Base-by-base conservation (phyloP, 139 green algal species). In the Parachlorella kessleri region DNA sequence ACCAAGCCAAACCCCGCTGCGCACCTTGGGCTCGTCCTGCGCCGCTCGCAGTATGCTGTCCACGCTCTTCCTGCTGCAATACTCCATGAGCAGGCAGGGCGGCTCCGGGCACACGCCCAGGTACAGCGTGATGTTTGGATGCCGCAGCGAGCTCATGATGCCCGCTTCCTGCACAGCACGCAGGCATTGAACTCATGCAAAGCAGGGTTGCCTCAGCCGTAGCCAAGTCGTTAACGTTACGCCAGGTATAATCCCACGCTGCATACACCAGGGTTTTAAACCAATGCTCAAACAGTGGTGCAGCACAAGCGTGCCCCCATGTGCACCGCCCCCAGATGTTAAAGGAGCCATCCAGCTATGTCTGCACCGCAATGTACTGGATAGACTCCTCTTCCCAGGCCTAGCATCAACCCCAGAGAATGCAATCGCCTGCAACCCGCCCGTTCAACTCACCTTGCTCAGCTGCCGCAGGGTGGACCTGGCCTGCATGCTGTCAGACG, bases 21-120 rank as follows among this genome's bases (percentile, higher is more conserved):
- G 3, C 70, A 55, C 32, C 54, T 69, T 18, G 63, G 66, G 41
- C n/a, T 80, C 48, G 40, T 18, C 2, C 40, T 70, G 8, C 54
- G 80, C 36, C 73, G 79, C 48, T 77, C 33, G 76, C 39, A 89
- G 64, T n/a, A 89, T 73, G 35, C 83, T 77, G 38, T 85, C 83
- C 53, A 92, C 66, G 4, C 70, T 81, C 30, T 80, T 77, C 6
- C 83, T 72, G 5, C 77, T 59, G 53, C 76, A 81, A 48, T 81
- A 74, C 76, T 81, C 76, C 73, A 73, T 88, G 26, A 91, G 65
- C 21, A 91, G 81, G 70, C 76, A 87, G 30, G 87, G 81, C 5
- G 87, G 84, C 28, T 87, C 76, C 33, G 81, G 40, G 75, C 87
- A 91, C 26, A 85, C 77, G 32, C 84, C 87, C 85, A 89, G 83